Conservation (phyloP, 345 rosid species). For the Ceriops decandra region DNA sequence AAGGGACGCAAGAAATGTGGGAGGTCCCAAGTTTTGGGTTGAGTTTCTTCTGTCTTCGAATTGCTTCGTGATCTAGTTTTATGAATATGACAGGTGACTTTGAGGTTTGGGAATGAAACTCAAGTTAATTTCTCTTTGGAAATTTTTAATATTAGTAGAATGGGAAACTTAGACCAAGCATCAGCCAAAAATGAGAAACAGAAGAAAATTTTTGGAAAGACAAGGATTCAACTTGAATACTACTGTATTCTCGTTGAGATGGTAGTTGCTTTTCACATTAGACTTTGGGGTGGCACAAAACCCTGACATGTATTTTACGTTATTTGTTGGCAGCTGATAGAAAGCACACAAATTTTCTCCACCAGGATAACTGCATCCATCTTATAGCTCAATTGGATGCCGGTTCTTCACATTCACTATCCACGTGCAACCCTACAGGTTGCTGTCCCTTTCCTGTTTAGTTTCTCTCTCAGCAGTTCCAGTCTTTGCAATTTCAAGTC, state of each 20-base stretch:
- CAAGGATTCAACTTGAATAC: no score
- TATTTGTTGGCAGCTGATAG: no score
- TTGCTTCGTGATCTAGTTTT: neutral
- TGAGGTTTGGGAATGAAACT: neutral
- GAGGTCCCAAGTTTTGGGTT: conserved; percentile 25
- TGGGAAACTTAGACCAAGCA: no score
- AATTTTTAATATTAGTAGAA: no score
- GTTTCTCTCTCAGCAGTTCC: conserved; percentile 50
- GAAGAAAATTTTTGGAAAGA: no score
- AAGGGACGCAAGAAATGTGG: conserved; percentile 12
- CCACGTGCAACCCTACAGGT: conserved; percentile 26
- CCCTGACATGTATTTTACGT: no score
- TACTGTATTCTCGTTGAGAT: no score
- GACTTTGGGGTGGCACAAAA: no score
- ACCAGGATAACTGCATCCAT: no score
- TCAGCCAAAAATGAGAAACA: no score
- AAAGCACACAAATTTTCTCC: no score
- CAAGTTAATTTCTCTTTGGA: neutral
- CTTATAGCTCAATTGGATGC: neutral
- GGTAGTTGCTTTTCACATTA: no score
- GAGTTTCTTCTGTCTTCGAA: conserved; percentile 1
- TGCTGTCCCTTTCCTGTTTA: conserved; percentile 50
- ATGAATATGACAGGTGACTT: neutral
- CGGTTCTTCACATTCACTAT: conserved; percentile 23
- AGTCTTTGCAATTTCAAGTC: conserved; percentile 71